A percentile compares a stretch with the other conserved stretches of the same genome.
Conservation (phyloP, 148 eudicot genomes). For the Fagopyrum homotropicum region DNA sequence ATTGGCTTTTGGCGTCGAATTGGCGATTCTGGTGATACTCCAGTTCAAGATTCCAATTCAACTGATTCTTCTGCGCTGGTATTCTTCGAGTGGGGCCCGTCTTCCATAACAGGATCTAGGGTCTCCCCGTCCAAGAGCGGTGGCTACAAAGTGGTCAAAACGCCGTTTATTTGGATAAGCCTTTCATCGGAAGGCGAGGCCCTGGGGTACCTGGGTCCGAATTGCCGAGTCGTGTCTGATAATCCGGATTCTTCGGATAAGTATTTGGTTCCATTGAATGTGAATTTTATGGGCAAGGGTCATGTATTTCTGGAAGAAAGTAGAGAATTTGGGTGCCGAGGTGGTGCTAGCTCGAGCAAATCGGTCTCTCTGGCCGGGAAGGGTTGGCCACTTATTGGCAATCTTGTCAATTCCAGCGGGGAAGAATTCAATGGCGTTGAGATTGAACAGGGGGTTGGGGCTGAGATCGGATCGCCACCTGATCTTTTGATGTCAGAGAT, state of each 20-base stretch:
- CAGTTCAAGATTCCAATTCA: background rate
- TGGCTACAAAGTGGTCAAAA: slow-evolving; percentile 40
- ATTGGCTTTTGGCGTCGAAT: slow-evolving; percentile 84
- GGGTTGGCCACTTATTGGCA: slow-evolving; percentile 20
- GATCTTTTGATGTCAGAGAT: slow-evolving; percentile 64
- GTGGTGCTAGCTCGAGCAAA: too few species aligned
- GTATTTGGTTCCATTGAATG: slow-evolving; percentile 53
- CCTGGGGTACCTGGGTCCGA: slow-evolving; percentile 41
- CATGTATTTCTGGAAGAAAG: slow-evolving; percentile 73
- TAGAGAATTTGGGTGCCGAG: slow-evolving; percentile 2
- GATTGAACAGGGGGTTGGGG: slow-evolving; percentile 24
- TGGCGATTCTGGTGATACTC: slow-evolving; percentile 20
- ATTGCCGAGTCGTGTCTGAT: slow-evolving; percentile 17
- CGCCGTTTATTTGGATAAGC: slow-evolving; percentile 63
- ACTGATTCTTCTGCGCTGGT: slow-evolving; percentile 27
- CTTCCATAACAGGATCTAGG: slow-evolving; percentile 56
- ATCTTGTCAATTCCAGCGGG: slow-evolving; percentile 21
- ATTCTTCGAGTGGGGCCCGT: slow-evolving; percentile 79
- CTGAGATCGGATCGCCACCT: slow-evolving; percentile 48
- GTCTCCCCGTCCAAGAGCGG: slow-evolving; percentile 42
- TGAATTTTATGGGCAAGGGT: slow-evolving; percentile 53
- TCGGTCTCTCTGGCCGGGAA: background rate
- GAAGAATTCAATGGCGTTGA: slow-evolving; percentile 31
- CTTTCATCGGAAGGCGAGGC: slow-evolving; percentile 36
- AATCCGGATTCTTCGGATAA: slow-evolving; percentile 20